Base-by-base conservation (phyloP, 345 rosid genomes). In the Moringa oleifera region DNA sequence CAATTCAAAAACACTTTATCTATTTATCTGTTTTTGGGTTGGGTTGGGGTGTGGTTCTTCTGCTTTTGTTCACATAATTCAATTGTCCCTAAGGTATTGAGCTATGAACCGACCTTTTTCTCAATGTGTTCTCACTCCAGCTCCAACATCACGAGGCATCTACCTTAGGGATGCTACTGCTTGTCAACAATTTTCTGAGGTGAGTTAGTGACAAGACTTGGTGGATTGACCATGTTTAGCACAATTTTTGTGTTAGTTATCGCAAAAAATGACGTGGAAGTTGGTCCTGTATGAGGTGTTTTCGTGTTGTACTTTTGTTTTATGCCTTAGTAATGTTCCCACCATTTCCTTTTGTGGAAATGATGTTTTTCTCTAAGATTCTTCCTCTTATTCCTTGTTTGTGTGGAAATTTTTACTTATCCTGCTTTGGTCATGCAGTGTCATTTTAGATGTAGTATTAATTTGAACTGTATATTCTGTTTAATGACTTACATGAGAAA, bases 131-230 rank as follows among this genome's bases (percentile, higher is more conserved):
- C 37, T 73, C 41, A 69, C 54, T 60, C 76, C 87, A 94, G 99
- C 87, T 72, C 89, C 96, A 58, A 63, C 81, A 51, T 82, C 81
- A 62, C 83, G 96, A n/a, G 97, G 97, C 64, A 82, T 90, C 75
- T 90, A 94, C 78, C 79, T 94, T 62, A 83, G 97, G 80, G 97
- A 94, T 59, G 81, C 87, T 66, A 70, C 76, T 62, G 72, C 83
- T 68, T 81, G 93, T 78, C 73, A 61, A 73, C 89, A 80, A 61
- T 75, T 88, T 66, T 71, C 93, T 28, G 96, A 94, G 99, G 99
- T 88, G 69, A 57, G 79, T 53, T 67, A 31, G 64, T 71, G 20
- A 49, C 63, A 57, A 46, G 13, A 56, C 49, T 60, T 59, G 62
- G 51, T 60, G 20, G 57, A 24, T 21, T 59, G 23, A 28, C 33